Conservation (phyloP, 805 yeast species). For the Nakazawaea peltata region DNA sequence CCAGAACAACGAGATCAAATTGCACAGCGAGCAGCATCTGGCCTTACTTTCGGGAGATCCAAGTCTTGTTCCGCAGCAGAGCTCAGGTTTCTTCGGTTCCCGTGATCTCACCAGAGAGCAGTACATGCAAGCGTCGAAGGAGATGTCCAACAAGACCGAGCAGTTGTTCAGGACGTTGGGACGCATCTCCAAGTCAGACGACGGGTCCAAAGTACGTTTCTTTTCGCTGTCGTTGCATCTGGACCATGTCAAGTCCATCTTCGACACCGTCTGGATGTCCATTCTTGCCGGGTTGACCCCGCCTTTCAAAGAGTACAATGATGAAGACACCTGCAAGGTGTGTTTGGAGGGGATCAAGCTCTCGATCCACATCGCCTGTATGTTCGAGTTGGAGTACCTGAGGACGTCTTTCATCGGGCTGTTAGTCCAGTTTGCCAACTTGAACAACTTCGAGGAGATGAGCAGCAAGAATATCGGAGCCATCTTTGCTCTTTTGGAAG, state of each 20-base stretch:
- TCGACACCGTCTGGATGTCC: constrained; percentile 96
- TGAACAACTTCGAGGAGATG: constrained; percentile 74
- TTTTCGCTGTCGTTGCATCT: constrained; percentile 73
- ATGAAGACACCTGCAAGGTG: constrained; percentile 53
- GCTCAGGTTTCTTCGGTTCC: constrained; percentile 49
- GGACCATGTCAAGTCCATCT: constrained; percentile 87
- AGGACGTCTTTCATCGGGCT: constrained; percentile 87
- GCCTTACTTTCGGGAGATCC: constrained; percentile 69
- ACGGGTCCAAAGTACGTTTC: constrained; percentile 41
- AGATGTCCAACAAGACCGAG: constrained; percentile 85
- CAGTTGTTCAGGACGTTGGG: constrained; percentile 65
- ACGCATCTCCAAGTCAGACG: constrained; percentile 29
- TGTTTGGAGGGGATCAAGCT: constrained; percentile 83
- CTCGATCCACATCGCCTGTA: constrained; percentile 75
- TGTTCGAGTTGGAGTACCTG: constrained; percentile 78
- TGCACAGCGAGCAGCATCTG: constrained; percentile 90
- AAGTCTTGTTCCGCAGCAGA: constrained; percentile 19
- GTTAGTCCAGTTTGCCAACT: constrained; percentile 75
- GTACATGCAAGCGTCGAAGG: constrained; percentile 86
- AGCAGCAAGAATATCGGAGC: constrained; percentile 77
- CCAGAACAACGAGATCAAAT: constrained; percentile 74
- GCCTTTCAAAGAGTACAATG: constrained; percentile 85
- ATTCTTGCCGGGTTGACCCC: constrained; percentile 90
- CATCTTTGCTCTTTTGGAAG: constrained; percentile 59
- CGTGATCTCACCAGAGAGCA: constrained; percentile 72